These are phyloP conservation scores for Fragosphaeria purpurea DNA, from an alignment of 2,329 filamentous ascomycete genomes.

Conservation along the genomic window DNA sequence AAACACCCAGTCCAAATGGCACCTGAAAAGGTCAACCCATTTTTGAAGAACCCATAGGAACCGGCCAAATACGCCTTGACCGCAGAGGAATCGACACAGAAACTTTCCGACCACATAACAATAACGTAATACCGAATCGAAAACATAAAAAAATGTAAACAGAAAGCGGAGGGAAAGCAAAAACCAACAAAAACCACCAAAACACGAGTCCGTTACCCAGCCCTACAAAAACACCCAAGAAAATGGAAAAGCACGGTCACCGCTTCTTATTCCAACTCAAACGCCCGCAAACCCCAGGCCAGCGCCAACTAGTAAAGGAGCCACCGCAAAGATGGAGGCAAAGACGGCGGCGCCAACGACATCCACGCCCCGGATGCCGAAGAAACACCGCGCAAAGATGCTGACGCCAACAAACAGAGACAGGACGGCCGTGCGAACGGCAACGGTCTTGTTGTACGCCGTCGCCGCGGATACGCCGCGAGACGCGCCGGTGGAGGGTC, in stretches of 20 bases:
- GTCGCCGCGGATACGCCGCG: conserved; percentile 36
- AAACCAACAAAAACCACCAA: background rate
- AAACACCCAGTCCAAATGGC: too few species aligned
- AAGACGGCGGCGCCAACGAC: conserved; percentile 60
- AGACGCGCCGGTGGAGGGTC: too few species aligned
- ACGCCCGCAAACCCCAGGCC: conserved; percentile 39
- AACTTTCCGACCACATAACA: too few species aligned
- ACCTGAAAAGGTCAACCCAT: too few species aligned
- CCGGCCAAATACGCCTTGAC: background rate
- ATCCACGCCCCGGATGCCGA: conserved; percentile 62
- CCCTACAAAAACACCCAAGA: too few species aligned
- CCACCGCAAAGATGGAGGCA: conserved; percentile 63
- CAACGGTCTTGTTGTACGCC: conserved; percentile 35
- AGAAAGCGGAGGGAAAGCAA: background rate
- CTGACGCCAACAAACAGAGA: conserved; percentile 46
- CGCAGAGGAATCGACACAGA: background rate
- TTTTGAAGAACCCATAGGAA: too few species aligned
- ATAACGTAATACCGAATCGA: too few species aligned
- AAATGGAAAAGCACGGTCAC: too few species aligned
- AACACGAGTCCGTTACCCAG: too few species aligned
- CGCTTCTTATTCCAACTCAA: background rate
- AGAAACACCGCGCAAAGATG: conserved; percentile 54
- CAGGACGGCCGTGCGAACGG: conserved; percentile 53
- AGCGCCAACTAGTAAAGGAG: conserved; percentile 49
- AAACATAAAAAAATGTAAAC: background rate